phyloP scores from a whole-genome alignment of 2,329 filamentous ascomycete species.

The Trichophaea hybrida region DNA sequence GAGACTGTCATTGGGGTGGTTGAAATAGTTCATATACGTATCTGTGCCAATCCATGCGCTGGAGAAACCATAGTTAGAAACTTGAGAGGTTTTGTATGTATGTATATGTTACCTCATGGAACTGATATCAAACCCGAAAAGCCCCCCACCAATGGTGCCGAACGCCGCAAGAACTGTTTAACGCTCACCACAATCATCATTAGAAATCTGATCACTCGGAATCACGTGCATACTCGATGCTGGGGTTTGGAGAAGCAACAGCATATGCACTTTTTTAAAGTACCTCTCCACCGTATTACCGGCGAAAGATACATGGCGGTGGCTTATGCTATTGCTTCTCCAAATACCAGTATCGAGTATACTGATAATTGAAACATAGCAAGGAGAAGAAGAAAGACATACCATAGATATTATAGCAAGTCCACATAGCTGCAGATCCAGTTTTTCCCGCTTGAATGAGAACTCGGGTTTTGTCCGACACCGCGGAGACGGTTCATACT shows the following conservation, averaged over 20 bases:
- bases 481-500: no score
- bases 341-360: no score
- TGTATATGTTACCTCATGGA: conserved; percentile 33
- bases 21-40: conserved; percentile 39
- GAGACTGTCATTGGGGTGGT: conserved; percentile 36
- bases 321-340: no score
- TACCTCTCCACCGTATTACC: no score
- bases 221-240: no score
- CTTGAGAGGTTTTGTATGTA: no score
- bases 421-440: neutral
- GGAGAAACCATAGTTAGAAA: no score
- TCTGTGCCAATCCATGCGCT: conserved; percentile 38
- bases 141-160: conserved; percentile 21
- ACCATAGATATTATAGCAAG: conserved; percentile 3
- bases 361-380: neutral
- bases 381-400: neutral
- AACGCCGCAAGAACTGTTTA: conserved; percentile 14
- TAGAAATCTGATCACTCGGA: neutral
- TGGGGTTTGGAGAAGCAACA: no score
- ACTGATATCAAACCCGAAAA: conserved; percentile 44
- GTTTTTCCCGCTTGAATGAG: neutral
- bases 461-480: neutral
- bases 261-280: no score
- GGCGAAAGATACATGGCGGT: no score
- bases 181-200: neutral